Evolutionary conservation across 495 filamentous ascomycete species (phyloP).

Genomic region (Neurospora sp.): DNA sequence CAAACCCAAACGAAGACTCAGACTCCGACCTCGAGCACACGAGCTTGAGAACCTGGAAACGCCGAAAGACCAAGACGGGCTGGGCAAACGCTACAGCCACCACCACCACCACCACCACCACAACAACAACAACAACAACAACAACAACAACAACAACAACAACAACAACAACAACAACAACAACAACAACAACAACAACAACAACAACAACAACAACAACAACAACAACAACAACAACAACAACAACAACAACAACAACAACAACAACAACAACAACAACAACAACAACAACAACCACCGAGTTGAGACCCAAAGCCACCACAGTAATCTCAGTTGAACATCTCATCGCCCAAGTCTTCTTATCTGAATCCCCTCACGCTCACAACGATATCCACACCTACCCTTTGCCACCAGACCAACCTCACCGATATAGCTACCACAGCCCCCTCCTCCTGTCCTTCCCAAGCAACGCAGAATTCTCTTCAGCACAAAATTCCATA

Average conservation of each 20-base stretch:
- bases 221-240: too few relatives aligned
- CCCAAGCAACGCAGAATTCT: neutral
- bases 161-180: too few relatives aligned
- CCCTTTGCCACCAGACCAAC: constrained; percentile 1
- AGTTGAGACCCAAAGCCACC: neutral
- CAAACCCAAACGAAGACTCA: neutral
- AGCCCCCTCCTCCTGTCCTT: constrained; percentile 28
- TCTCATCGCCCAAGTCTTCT: neutral
- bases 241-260: too few relatives aligned
- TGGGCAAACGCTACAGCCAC: neutral
- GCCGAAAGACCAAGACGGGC: neutral
- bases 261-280: too few relatives aligned
- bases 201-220: too few relatives aligned
- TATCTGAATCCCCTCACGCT: neutral
- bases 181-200: too few relatives aligned
- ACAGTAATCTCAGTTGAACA: too few relatives aligned
- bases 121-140: too few relatives aligned
- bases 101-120: too few relatives aligned
- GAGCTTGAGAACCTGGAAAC: neutral
- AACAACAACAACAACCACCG: too few relatives aligned
- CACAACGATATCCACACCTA: neutral
- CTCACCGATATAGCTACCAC: constrained; percentile 27
- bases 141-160: too few relatives aligned
- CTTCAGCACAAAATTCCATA: neutral
- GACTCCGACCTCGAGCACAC: neutral